A percentile compares a stretch with the other conserved stretches of the same genome.
Evolutionary conservation across 768 basidiomycete species (phyloP).

Genomic region (Suillus hirtellus): DNA sequence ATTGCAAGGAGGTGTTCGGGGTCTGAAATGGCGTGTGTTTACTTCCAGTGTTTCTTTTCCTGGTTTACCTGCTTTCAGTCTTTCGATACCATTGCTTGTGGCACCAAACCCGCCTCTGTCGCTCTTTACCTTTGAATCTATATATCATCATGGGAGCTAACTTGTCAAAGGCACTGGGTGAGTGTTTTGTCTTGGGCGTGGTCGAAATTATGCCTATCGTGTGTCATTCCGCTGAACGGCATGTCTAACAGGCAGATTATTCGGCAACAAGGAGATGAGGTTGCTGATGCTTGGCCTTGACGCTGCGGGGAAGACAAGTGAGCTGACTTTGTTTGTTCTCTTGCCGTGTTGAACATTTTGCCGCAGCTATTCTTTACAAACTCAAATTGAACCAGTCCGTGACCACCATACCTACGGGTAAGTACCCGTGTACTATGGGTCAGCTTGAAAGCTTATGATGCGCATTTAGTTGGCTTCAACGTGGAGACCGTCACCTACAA

Average conservation of each 20-base stretch:
- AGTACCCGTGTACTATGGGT: conserved; percentile 11
- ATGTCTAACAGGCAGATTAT: conserved; percentile 72
- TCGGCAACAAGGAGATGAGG: conserved; percentile 99
- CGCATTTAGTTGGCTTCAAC: conserved; percentile 87
- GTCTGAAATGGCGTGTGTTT: conserved; percentile 24
- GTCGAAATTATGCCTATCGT: not conserved
- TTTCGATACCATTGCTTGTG: conserved; percentile 32
- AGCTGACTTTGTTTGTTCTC: conserved; percentile 34
- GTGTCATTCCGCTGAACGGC: conserved; percentile 11
- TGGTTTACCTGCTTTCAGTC: conserved; percentile 14
- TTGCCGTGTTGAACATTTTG: conserved; percentile 12
- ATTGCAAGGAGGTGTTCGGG: conserved; percentile 26
- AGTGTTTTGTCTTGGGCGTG: conserved; percentile 20
- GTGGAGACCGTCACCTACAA: conserved; percentile 99
- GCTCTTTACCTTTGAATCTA: conserved; percentile 56
- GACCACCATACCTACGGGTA: conserved; percentile 96
- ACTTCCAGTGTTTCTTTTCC: conserved; percentile 5
- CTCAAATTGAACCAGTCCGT: conserved; percentile 98
- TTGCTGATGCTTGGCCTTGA: conserved; percentile 96
- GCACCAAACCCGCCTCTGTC: conserved; percentile 45
- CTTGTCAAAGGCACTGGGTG: conserved; percentile 82
- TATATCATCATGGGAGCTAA: conserved; percentile 73
- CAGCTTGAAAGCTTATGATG: conserved; percentile 10
- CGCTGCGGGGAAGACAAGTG: conserved; percentile 98
- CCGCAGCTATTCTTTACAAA: conserved; percentile 93